These are phyloP conservation scores for Lactarius hengduanensis DNA, from an alignment of 768 basidiomycete species.

Conservation along the genomic window DNA sequence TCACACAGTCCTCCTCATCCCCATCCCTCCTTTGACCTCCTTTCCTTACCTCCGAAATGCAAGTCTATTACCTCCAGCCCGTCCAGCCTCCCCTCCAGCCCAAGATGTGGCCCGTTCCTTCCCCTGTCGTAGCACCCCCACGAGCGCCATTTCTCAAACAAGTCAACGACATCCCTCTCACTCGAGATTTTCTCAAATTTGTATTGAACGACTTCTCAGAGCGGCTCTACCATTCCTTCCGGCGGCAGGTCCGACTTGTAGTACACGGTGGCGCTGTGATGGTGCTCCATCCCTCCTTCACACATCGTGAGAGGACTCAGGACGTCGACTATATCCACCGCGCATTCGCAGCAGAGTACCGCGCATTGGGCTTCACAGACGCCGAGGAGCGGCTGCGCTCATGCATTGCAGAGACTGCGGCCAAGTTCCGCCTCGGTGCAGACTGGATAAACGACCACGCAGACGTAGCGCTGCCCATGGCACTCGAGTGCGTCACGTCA, in stretches of 20 bases:
- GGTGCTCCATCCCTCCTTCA: slow-evolving; percentile 55
- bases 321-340: slow-evolving; percentile 70
- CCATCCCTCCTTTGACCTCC: not conserved
- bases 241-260: slow-evolving; percentile 55
- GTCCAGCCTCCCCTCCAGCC: not conserved
- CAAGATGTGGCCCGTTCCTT: not conserved
- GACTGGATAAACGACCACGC: slow-evolving; percentile 83
- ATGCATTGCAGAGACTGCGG: slow-evolving; percentile 58
- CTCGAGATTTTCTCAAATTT: not conserved
- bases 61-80: not conserved
- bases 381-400: slow-evolving; percentile 53
- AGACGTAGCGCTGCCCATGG: slow-evolving; percentile 68
- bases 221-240: slow-evolving; percentile 47
- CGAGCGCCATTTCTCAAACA: not conserved
- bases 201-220: slow-evolving; percentile 45
- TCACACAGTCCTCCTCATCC: not conserved
- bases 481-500: slow-evolving; percentile 49
- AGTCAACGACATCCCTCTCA: slow-evolving; percentile 21
- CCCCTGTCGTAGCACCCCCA: not conserved
- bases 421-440: slow-evolving; percentile 47
- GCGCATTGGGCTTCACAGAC: slow-evolving; percentile 46
- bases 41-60: not conserved
- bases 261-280: slow-evolving; percentile 75
- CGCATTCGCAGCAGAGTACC: slow-evolving; percentile 57
- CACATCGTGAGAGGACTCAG: slow-evolving; percentile 51